Evolutionary conservation across 257 asterid genomes (phyloP).

Genomic region (Nicotiana benthamiana): DNA sequence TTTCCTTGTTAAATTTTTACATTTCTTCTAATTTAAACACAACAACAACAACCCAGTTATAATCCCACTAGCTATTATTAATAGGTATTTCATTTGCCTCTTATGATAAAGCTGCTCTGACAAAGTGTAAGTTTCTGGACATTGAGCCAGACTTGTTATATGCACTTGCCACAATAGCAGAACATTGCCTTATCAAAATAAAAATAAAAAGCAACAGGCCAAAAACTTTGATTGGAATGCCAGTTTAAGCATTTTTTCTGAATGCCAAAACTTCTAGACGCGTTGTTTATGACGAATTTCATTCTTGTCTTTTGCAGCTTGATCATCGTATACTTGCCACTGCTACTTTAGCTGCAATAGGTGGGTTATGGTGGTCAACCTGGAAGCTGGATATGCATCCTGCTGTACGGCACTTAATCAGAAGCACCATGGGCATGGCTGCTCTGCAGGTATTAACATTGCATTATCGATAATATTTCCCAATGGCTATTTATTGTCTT

Average conservation of each 20-base stretch:
- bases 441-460: constrained; percentile 64
- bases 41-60: too few relatives aligned
- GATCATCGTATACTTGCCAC: constrained; percentile 96
- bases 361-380: constrained; percentile 70
- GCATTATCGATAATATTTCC: not conserved
- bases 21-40: too few relatives aligned
- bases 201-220: not conserved
- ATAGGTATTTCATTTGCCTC: too few relatives aligned
- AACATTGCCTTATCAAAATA: too few relatives aligned
- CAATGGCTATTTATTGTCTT: too few relatives aligned
- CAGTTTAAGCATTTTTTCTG: not conserved
- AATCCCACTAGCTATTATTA: too few relatives aligned
- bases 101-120: not conserved
- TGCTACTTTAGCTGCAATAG: constrained; percentile 59
- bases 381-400: constrained; percentile 79
- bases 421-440: constrained; percentile 81
- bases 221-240: not conserved
- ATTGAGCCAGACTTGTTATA: not conserved
- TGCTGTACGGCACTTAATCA: constrained; percentile 53
- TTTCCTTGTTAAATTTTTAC: not conserved
- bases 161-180: too few relatives aligned
- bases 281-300: not conserved
- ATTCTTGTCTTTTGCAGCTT: constrained; percentile 35
- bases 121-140: not conserved
- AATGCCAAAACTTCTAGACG: not conserved